Conservation (phyloP, 2,329 filamentous ascomycete species). For the Alternaria rosae region DNA sequence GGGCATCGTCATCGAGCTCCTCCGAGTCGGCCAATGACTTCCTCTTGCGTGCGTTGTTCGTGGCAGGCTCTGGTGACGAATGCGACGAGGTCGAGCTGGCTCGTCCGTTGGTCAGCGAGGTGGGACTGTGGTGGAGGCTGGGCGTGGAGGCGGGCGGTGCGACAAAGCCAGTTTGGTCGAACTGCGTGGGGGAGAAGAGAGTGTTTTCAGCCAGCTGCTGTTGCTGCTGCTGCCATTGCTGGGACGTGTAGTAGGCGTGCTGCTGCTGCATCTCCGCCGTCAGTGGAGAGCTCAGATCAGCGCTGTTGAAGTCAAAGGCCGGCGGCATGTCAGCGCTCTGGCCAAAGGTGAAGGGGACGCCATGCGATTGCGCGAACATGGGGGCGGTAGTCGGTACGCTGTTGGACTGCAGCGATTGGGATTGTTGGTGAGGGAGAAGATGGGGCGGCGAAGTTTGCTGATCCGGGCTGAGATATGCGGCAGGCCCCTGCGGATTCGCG, state of each 20-base stretch:
- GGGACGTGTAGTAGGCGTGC: slow-evolving; percentile 41
- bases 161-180: slow-evolving; percentile 33
- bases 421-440: slow-evolving; percentile 36
- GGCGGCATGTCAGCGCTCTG: slow-evolving; percentile 39
- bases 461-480: slow-evolving; percentile 36
- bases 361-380: slow-evolving; percentile 28
- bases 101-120: slow-evolving; percentile 41
- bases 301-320: slow-evolving; percentile 45
- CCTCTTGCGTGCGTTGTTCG: slow-evolving; percentile 43
- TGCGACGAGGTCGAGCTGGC: slow-evolving; percentile 57
- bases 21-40: slow-evolving; percentile 61
- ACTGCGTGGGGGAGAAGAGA: slow-evolving; percentile 39
- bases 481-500: slow-evolving; percentile 35
- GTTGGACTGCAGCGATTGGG: slow-evolving; percentile 32
- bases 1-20: slow-evolving; percentile 65
- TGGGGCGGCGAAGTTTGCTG: slow-evolving; percentile 38
- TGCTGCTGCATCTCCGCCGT: slow-evolving; percentile 34
- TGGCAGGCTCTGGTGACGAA: slow-evolving; percentile 67
- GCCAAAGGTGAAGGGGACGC: slow-evolving; percentile 45
- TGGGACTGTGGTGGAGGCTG: slow-evolving; percentile 49
- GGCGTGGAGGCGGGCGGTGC: slow-evolving; percentile 43
- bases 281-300: slow-evolving; percentile 43
- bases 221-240: slow-evolving; percentile 43
- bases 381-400: slow-evolving; percentile 32
- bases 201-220: slow-evolving; percentile 30